Conservation (phyloP, 768 basidiomycete species). For the Boletus pseudo-olivaceus region DNA sequence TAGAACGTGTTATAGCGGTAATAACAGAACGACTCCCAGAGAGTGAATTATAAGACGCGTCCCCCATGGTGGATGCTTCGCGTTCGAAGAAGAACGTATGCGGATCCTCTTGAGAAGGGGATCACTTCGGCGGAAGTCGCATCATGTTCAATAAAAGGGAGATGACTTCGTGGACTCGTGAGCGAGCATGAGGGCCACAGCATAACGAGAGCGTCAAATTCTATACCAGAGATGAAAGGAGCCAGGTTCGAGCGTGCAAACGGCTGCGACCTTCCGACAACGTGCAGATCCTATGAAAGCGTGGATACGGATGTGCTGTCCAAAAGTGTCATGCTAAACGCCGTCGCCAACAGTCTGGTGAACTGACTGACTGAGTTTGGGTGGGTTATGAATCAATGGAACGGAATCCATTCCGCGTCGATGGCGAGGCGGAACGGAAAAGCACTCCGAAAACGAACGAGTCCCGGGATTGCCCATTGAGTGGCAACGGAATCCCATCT, state of each 20-base stretch:
- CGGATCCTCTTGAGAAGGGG: conserved; percentile 24
- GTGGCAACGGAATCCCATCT: neutral
- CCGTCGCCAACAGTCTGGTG: conserved; percentile 12
- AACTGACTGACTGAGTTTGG: neutral
- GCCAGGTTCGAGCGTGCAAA: conserved; percentile 15
- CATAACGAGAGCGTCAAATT: too few species aligned
- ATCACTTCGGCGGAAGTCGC: neutral
- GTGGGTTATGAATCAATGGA: conserved; percentile 6
- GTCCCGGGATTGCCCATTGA: neutral
- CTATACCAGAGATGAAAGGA: conserved; percentile 12
- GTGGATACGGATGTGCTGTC: conserved; percentile 4
- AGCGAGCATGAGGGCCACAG: neutral
- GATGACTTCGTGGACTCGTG: too few species aligned
- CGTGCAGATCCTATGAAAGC: conserved; percentile 5
- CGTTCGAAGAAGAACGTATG: conserved; percentile 8
- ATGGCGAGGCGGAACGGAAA: conserved; percentile 5
- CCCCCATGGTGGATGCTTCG: too few species aligned
- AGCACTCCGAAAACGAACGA: neutral
- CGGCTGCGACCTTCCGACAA: conserved; percentile 13
- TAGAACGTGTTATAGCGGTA: conserved; percentile 12
- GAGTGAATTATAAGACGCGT: conserved; percentile 2
- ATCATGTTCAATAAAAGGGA: too few species aligned
- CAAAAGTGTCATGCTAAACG: conserved; percentile 10
- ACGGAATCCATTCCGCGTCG: conserved; percentile 10
- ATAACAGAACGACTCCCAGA: conserved; percentile 9